Evolutionary conservation across 1,139 yeast genomes (phyloP), one percentile per base, ranked within the genome.

Genomic region (Nakaseomyces sp.): DNA sequence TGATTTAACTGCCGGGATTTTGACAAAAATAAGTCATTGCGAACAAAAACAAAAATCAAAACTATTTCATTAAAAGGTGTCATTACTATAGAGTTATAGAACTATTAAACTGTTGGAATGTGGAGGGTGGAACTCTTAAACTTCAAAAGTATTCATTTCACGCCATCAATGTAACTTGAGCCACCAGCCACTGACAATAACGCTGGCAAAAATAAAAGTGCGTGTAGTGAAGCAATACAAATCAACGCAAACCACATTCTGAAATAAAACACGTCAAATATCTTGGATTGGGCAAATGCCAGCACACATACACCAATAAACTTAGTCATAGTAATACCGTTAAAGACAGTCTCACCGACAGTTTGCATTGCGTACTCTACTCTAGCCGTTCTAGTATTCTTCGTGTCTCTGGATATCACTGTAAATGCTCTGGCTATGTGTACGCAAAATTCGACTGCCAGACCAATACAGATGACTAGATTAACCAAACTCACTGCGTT

Each of bases 211-310:
- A 89, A 76, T 35, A 84, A 72, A 44, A 91, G 71, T 1, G 94
- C 77, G 59, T 89, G 96, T 0, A 81, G 52, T 0, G 89, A 79
- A 1, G 95, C 95, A 43, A 85, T 70, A 2, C 81, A 52, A 8
- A 91, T 82, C 50, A 91, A 70, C 1, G 87, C 70, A n/a, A 85
- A 68, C 97, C 97, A 91, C 96, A 91, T 88, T 48, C 96, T 67
- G 71, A 91, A 91, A 60, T 91, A 91, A 62, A 86, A 91, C 1
- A 91, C 77, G 51, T 88, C 94, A 61, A 89, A 91, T 29, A 91
- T 89, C 63, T 83, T 79, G 26, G 95, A 84, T 48, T 76, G 69
- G 0, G 97, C 86, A 59, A 88, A 88, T 5, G 94, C 95, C 39
- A 91, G 69, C 5, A 91, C 95, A 22, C 74, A 65, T 1, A 91